Evolutionary conservation across 2,329 filamentous ascomycete genomes (phyloP).

Genomic region (Annulohypoxylon truncatum): DNA sequence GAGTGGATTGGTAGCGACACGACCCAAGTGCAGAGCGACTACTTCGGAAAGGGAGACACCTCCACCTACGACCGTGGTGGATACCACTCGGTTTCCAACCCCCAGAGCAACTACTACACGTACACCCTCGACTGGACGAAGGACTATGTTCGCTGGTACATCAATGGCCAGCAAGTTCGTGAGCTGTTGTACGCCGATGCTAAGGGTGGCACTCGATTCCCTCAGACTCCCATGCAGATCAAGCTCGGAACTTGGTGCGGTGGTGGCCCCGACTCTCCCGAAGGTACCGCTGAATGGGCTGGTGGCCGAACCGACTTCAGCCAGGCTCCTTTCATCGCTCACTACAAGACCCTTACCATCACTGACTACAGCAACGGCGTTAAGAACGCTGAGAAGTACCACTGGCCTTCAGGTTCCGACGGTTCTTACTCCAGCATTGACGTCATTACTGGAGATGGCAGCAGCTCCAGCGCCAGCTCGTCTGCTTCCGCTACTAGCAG

Average conservation of each 20-base stretch:
- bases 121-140: constrained; percentile 77
- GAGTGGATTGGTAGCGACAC: constrained; percentile 88
- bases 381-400: constrained; percentile 62
- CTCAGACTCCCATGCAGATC: constrained; percentile 79
- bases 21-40: constrained; percentile 85
- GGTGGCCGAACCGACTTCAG: constrained; percentile 68
- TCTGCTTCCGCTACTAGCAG: constrained; percentile 34
- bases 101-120: constrained; percentile 69
- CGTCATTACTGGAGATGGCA: constrained; percentile 56
- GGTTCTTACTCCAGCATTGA: constrained; percentile 65
- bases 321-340: constrained; percentile 64
- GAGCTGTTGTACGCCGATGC: constrained; percentile 71
- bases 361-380: constrained; percentile 65
- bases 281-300: constrained; percentile 78
- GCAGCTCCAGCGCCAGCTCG: constrained; percentile 39
- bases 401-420: constrained; percentile 60
- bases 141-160: constrained; percentile 71
- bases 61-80: constrained; percentile 76
- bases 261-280: constrained; percentile 66
- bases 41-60: constrained; percentile 79
- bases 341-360: constrained; percentile 68
- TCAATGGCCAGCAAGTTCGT: constrained; percentile 72
- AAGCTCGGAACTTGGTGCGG: constrained; percentile 76
- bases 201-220: constrained; percentile 68
- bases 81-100: constrained; percentile 67